These are phyloP conservation scores for Skeletonema menzelii DNA, from an alignment of 108 stramenopile species.

Conservation along the genomic window DNA sequence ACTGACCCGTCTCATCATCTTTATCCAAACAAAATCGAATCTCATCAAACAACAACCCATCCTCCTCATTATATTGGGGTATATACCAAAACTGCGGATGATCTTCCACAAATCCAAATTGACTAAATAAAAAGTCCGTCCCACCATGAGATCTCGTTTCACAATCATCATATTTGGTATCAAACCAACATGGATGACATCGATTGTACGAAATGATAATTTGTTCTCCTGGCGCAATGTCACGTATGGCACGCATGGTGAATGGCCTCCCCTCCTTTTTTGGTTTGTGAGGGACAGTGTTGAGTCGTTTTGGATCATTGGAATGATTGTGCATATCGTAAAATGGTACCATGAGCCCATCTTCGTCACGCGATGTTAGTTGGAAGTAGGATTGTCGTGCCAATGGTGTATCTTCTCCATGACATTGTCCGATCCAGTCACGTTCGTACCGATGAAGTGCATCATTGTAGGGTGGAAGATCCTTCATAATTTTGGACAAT, in stretches of 20 bases:
- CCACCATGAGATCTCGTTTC: conserved; percentile 24
- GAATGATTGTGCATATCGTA: conserved; percentile 51
- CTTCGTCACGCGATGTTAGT: conserved; percentile 28
- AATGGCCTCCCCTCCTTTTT: conserved; percentile 25
- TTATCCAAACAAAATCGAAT: conserved; percentile 34
- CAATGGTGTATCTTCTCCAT: conserved; percentile 35
- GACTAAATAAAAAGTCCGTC: conserved; percentile 22
- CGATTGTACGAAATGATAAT: conserved; percentile 45
- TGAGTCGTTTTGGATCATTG: conserved; percentile 41
- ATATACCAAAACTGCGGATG: conserved; percentile 8
- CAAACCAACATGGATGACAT: conserved; percentile 27
- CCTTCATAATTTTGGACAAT: conserved; percentile 7
- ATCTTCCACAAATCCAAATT: conserved; percentile 49
- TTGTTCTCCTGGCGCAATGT: conserved; percentile 40
- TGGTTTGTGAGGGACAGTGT: conserved; percentile 26
- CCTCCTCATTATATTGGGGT: conserved; percentile 1
- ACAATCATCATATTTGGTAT: conserved; percentile 27
- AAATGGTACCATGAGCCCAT: conserved; percentile 45
- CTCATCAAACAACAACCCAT: conserved; percentile 23
- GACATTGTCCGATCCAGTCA: conserved; percentile 26
- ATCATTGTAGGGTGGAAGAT: conserved; percentile 23
- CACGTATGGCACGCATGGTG: conserved; percentile 11
- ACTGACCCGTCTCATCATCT: conserved; percentile 4
- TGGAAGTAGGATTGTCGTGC: conserved; percentile 42
- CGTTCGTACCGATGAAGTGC: conserved; percentile 20